Base-by-base conservation (phyloP, 2,329 filamentous ascomycete species). In the Cytospora mali region DNA sequence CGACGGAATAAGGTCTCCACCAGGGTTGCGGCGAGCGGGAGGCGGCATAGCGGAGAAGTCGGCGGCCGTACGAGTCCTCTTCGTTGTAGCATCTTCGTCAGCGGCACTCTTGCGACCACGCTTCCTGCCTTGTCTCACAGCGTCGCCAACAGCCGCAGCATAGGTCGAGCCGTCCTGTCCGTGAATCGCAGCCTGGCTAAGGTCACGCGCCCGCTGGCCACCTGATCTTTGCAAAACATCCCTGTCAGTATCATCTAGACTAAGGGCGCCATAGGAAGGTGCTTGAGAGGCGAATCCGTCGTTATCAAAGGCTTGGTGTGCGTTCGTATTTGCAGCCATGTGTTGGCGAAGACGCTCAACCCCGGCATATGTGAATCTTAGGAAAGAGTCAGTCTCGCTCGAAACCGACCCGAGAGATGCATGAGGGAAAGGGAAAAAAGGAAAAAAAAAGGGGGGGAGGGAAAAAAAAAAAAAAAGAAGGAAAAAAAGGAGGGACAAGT, bases 31-130 rank as follows among this genome's bases (percentile, higher is more conserved):
- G 51, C 39, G 58, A 53, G 33, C 55, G 29, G 54, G 62, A 18
- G 62, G 62, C 6, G 58, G 63, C 63, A 65, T 61, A 1, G 56
- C 62, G 31, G 48, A 42, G 27, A 53, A 16, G 9, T 66, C 61
- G 21, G 39, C 61, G 18, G 39, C 62, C 35, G 50, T 48, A 18
- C 64, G 65, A 16, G 53, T 54, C 49, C 55, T 64, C 55, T 66
- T 66, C 9, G 48, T 59, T 11, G 54, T 21, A 6, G 31, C 9
- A 18, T 64, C 58, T 35, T 53, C 55, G 10, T 61, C 54, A 25
- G 25, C 56, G 42, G 61, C 35, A 49, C 49, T 58, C 61, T 58
- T 65, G 23, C 64, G 64, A 33, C 53, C 31, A 25, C 64, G 61
- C 42, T 65, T 65, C 13, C 56, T 56, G 21, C 28, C 39, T 51